Percentiles rank a stretch among this genome's conserved stretches.
Evolutionary conservation across 495 filamentous ascomycete species (phyloP).

Genomic region (Penicillium nucicola): DNA sequence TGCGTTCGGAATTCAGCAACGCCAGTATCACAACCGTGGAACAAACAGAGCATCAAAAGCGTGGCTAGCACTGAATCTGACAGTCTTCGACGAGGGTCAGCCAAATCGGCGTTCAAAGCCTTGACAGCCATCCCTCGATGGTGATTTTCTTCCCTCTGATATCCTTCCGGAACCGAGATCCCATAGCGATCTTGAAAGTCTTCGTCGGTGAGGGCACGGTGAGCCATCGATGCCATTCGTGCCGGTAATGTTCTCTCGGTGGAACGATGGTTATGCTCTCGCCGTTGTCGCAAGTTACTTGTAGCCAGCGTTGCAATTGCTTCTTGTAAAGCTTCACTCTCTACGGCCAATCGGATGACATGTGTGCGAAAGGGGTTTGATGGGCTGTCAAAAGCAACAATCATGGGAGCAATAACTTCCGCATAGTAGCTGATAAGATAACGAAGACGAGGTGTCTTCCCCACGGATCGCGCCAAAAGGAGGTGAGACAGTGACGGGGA

Average conservation of each 20-base stretch:
- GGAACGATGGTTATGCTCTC: constrained; percentile 38
- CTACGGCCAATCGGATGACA: constrained; percentile 72
- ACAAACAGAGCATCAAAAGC: constrained; percentile 82
- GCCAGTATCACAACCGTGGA: constrained; percentile 90
- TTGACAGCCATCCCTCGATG: constrained; percentile 81
- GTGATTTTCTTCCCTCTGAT: constrained; percentile 68
- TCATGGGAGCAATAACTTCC: constrained; percentile 84
- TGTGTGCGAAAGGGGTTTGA: constrained; percentile 82
- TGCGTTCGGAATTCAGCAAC: constrained; percentile 90
- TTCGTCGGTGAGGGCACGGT: constrained; percentile 42
- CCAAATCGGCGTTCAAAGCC: constrained; percentile 77
- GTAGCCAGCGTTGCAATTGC: constrained; percentile 87
- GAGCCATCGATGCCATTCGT: constrained; percentile 50
- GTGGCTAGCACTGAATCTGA: constrained; percentile 90
- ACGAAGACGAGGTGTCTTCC: constrained; percentile 54
- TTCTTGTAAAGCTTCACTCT: constrained; percentile 81
- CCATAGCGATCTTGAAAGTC: constrained; percentile 36
- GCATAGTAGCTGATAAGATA: constrained; percentile 65
- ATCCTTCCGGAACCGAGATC: constrained; percentile 31
- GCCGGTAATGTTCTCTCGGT: constrained; percentile 43
- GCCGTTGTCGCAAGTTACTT: constrained; percentile 67
- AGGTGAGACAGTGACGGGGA: constrained; percentile 42
- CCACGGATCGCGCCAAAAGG: constrained; percentile 45
- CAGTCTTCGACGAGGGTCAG: constrained; percentile 65
- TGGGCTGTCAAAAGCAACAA: constrained; percentile 86